Base-by-base conservation (phyloP, 2,329 filamentous ascomycete genomes). In the Rachicladosporium sp. region DNA sequence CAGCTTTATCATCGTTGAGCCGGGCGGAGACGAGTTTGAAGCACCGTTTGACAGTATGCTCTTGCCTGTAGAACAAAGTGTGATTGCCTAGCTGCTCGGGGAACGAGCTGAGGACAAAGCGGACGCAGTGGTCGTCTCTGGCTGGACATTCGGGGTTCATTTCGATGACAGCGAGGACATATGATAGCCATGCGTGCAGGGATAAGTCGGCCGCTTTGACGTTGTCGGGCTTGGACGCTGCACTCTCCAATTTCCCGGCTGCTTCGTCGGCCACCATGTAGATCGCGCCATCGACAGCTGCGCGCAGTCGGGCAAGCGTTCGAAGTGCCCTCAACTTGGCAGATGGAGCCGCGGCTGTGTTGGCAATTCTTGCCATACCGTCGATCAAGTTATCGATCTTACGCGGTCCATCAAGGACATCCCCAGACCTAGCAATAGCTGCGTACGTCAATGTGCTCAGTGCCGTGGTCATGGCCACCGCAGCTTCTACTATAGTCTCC, bases 81-180 rank as follows among this genome's bases (percentile, higher is more conserved):
- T 91, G 86, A 51, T 98, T 98, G 58, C 80, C 83, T 13, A 98
- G 69, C 52, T 96, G 89, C 21, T 84, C 81, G 1, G 86, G 83
- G 7, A 95, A 66, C 58, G 94, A 84, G 4, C 86, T 82, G 23
- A 98, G 68, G 11, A 89, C 74, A 56, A 89, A 95, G 60, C 85
- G 89, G 66, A 93, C 94, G 1, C 93, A 68, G 56, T 96, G 87
- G 88, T 89, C 96, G 45, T 42, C 43, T 15, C 34, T 31, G 23
- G 23, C 23, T 27, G 23, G 35, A 35, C 33, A 37, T 12, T 35
- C 21, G 19, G 37, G 15, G 12, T 43, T 35, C 12, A 38, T 30
- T 7, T 40, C 38, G 4, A 42, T 42, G 6, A 42, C 31, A 7
- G 40, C 40, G 31, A 42, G 27, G n/a, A 42, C 34, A 6, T 42